Percentiles rank a stretch among this genome's conserved stretches.
Evolutionary conservation across 2,329 filamentous ascomycete genomes (phyloP).

Genomic region (Ascochyta rabiei): DNA sequence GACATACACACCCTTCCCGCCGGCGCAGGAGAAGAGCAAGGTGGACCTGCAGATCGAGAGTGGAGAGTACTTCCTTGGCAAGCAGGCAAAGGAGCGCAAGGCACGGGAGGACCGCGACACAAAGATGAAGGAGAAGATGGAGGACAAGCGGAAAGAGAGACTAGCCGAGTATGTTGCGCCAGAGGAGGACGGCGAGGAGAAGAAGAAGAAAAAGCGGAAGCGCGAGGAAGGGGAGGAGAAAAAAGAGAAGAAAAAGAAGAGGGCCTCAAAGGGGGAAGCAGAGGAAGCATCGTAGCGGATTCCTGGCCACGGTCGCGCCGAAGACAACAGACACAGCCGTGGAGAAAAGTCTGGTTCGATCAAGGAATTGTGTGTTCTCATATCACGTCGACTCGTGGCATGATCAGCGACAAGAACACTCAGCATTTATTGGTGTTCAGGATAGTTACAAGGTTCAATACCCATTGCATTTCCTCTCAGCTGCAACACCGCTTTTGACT

Average conservation of each 20-base stretch:
- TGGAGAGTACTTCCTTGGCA: constrained; percentile 94
- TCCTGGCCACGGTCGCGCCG: neutral
- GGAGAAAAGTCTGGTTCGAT: neutral
- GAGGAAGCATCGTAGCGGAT: constrained; percentile 23
- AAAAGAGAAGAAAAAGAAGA: constrained; percentile 53
- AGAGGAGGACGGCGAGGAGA: constrained; percentile 69
- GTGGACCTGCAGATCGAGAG: constrained; percentile 97
- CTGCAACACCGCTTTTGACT: neutral
- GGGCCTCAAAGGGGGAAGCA: constrained; percentile 32
- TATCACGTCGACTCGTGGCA: neutral
- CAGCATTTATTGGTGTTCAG: constrained; percentile 35
- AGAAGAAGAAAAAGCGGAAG: constrained; percentile 55
- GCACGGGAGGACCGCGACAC: constrained; percentile 80
- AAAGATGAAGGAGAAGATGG: constrained; percentile 84
- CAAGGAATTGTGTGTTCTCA: neutral
- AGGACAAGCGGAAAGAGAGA: constrained; percentile 83
- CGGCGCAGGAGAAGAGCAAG: constrained; percentile 98
- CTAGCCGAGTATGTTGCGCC: constrained; percentile 88
- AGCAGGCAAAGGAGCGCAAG: constrained; percentile 87
- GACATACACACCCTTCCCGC: constrained; percentile 95
- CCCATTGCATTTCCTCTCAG: constrained; percentile 19
- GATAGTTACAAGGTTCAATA: constrained; percentile 29
- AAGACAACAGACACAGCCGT: neutral
- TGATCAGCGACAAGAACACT: constrained; percentile 1
- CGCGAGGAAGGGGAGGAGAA: constrained; percentile 58